Conservation (phyloP, 2,329 filamentous ascomycete species). For the Colletotrichum viniferum region DNA sequence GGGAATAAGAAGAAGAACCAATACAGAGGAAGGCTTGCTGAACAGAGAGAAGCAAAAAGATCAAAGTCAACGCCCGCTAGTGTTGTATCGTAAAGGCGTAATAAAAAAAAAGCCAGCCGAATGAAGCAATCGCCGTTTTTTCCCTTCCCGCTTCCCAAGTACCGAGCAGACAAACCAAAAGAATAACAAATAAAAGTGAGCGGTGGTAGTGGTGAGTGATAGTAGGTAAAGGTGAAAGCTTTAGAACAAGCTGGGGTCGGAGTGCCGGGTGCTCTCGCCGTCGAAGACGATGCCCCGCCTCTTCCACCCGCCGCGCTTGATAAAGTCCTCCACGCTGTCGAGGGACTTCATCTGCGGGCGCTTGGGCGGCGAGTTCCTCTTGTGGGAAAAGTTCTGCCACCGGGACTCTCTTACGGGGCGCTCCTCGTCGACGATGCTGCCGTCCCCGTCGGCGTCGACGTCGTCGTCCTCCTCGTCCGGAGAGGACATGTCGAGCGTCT, state of each 20-base stretch:
- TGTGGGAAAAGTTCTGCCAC: slow-evolving; percentile 38
- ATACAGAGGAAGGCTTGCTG: neutral
- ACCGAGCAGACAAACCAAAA: neutral
- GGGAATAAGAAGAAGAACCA: neutral
- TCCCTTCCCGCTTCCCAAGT: neutral
- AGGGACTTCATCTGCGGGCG: slow-evolving; percentile 42
- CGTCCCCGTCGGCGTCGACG: slow-evolving; percentile 13
- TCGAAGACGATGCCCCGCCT: slow-evolving; percentile 45
- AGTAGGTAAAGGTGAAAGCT: neutral
- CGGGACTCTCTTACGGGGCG: slow-evolving; percentile 6
- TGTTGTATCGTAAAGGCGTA: slow-evolving; percentile 11
- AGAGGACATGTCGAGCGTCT: slow-evolving; percentile 10
- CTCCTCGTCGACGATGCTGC: slow-evolving; percentile 13
- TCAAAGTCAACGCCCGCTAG: neutral
- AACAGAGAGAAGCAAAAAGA: neutral
- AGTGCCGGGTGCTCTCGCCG: slow-evolving; percentile 29
- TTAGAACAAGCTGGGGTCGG: slow-evolving; percentile 24
- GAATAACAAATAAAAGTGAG: neutral
- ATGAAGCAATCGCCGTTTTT: neutral
- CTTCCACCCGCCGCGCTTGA: slow-evolving; percentile 50
- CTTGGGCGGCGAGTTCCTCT: slow-evolving; percentile 26
- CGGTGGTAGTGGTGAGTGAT: neutral
- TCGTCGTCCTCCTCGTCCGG: slow-evolving; percentile 22
- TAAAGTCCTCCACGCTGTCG: slow-evolving; percentile 40
- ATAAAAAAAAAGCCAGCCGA: neutral